Conservation (phyloP, 2,329 filamentous ascomycete species). For the Sporothrix brasiliensis region DNA sequence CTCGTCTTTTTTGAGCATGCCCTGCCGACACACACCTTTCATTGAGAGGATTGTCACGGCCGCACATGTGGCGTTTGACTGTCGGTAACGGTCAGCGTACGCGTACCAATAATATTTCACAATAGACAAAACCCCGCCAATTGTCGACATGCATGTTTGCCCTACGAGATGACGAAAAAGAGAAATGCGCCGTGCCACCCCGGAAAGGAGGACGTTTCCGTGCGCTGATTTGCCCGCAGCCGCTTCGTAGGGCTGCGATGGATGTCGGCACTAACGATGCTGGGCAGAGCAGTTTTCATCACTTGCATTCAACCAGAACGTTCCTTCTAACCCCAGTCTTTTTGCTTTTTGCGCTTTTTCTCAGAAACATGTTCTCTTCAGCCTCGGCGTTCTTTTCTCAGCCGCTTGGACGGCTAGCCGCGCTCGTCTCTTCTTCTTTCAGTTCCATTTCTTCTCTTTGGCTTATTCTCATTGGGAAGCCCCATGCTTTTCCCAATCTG, state of each 20-base stretch:
- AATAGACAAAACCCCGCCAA: not conserved
- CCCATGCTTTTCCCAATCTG: not conserved
- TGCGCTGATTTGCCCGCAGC: constrained; percentile 25
- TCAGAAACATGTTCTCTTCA: constrained; percentile 5
- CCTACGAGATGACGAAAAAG: not conserved
- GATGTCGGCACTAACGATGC: not conserved
- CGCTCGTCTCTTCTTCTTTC: not conserved
- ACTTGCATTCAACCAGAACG: not conserved
- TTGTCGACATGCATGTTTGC: not conserved
- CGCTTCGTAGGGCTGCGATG: constrained; percentile 27
- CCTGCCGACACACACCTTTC: not conserved
- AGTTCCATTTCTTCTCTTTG: not conserved
- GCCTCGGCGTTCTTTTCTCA: constrained; percentile 26
- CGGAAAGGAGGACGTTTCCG: not conserved
- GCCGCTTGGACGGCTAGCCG: constrained; percentile 24
- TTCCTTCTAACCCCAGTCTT: not conserved
- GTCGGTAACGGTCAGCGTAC: not conserved
- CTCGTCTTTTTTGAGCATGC: not conserved
- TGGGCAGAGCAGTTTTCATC: not conserved
- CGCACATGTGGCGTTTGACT: not conserved
- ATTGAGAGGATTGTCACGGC: not conserved
- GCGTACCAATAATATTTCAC: not conserved
- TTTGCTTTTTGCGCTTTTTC: not conserved
- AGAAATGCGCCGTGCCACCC: too few relatives aligned
- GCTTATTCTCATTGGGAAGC: not conserved